phyloP scores from a whole-genome alignment of 371 early-diverging fungal species.

The Dichotomocladium elegans region DNA sequence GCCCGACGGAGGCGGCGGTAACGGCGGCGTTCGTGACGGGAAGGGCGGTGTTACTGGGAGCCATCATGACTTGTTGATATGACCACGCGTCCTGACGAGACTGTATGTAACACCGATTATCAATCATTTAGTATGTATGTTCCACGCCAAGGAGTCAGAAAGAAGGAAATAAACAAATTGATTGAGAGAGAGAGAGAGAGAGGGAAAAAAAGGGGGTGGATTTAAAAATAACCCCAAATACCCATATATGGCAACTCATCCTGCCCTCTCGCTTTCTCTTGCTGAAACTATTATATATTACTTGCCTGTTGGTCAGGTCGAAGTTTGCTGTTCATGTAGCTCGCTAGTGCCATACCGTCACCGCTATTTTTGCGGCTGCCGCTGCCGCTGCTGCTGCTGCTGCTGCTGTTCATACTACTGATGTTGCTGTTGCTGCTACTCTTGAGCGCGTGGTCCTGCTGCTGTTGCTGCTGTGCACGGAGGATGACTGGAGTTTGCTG shows the following conservation, averaged over 20 bases:
- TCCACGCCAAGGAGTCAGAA: background rate
- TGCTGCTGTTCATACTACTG: background rate
- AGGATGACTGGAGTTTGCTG: constrained; percentile 8
- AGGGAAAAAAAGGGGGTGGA: constrained; percentile 8
- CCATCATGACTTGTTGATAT: constrained; percentile 9
- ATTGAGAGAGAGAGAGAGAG: constrained; percentile 1
- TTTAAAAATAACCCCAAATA: constrained; percentile 11
- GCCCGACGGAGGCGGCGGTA: too few relatives aligned
- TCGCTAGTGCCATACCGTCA: constrained; percentile 21
- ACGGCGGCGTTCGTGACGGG: too few relatives aligned
- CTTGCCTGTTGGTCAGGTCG: constrained; percentile 22
- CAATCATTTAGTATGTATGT: constrained; percentile 3
- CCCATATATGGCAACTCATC: constrained; percentile 5
- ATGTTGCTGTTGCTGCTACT: constrained; percentile 1
- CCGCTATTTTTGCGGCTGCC: constrained; percentile 5
- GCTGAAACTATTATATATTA: background rate
- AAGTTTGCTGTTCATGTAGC: constrained; percentile 17
- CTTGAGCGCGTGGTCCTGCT: background rate
- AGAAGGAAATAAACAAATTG: background rate
- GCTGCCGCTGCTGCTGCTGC: too few relatives aligned
- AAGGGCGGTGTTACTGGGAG: constrained; percentile 14
- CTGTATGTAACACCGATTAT: constrained; percentile 2
- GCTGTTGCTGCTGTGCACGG: constrained; percentile 1
- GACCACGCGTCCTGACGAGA: constrained; percentile 16
- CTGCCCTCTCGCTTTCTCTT: constrained; percentile 9